Percentiles rank a stretch among this genome's conserved stretches.
Evolutionary conservation across 2,329 filamentous ascomycete species (phyloP).

Genomic region (Epichloe scottii): DNA sequence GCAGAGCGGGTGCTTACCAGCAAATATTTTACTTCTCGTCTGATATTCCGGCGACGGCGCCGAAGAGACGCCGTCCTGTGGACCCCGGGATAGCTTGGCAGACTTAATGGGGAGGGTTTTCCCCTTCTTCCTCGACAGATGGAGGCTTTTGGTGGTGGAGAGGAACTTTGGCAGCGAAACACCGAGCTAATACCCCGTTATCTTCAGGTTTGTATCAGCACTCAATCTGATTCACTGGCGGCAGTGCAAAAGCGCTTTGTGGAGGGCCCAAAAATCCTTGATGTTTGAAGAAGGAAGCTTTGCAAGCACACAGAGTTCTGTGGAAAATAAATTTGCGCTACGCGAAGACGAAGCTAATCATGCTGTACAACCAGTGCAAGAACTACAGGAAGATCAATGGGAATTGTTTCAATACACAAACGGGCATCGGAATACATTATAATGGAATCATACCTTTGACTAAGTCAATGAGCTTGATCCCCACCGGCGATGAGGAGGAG

Average conservation of each 20-base stretch:
- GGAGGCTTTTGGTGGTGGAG: not conserved
- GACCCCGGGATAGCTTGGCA: not conserved
- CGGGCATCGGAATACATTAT: not conserved
- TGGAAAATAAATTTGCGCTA: too few relatives aligned
- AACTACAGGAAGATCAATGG: not conserved
- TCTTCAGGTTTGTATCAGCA: not conserved
- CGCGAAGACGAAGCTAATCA: not conserved
- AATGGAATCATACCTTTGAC: not conserved
- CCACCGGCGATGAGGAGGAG: not conserved
- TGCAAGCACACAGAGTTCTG: too few relatives aligned
- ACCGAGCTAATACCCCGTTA: not conserved
- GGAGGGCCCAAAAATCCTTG: not conserved
- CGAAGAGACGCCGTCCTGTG: not conserved
- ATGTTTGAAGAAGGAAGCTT: not conserved
- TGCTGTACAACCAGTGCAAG: not conserved
- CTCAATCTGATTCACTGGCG: not conserved
- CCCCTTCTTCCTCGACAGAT: not conserved
- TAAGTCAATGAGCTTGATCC: not conserved
- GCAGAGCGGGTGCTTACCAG: not conserved
- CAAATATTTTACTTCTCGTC: not conserved
- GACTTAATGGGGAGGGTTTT: not conserved
- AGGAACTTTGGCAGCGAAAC: not conserved
- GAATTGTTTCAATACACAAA: not conserved
- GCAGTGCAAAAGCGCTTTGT: not conserved
- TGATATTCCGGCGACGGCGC: not conserved